These are phyloP conservation scores for Earliella scabrosa DNA, from an alignment of 1,284 basidiomycete species.

Conservation along the genomic window DNA sequence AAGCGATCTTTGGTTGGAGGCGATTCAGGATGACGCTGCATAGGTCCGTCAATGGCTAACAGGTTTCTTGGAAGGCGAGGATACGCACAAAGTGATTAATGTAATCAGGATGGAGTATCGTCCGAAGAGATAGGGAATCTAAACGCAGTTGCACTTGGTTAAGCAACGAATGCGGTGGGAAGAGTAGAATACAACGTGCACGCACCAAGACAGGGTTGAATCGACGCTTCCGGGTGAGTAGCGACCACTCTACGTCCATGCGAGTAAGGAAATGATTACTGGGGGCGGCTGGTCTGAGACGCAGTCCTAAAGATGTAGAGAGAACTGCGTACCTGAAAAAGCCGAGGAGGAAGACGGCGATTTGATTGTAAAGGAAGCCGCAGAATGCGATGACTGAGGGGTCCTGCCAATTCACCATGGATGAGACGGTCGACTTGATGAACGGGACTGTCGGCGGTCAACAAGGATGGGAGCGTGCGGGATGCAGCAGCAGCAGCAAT, in stretches of 20 bases:
- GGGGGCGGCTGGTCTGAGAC: not conserved
- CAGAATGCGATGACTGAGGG: constrained; percentile 18
- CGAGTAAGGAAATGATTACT: constrained; percentile 15
- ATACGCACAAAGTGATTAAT: constrained; percentile 14
- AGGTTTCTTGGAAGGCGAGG: not conserved
- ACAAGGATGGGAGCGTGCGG: no score
- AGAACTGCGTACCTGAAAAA: constrained; percentile 17
- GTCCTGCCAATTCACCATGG: constrained; percentile 21
- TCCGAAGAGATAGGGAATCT: constrained; percentile 22
- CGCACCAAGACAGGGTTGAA: constrained; percentile 13
- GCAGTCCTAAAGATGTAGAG: not conserved
- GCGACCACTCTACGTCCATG: constrained; percentile 19
- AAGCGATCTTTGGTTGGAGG: constrained; percentile 5
- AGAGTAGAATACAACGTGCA: not conserved
- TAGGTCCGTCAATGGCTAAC: not conserved
- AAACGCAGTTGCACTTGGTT: not conserved
- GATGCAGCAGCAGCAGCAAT: no score
- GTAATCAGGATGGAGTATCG: constrained; percentile 16
- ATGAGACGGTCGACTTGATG: no score
- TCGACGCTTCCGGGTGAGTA: constrained; percentile 15
- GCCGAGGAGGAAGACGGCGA: constrained; percentile 20
- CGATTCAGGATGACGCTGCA: constrained; percentile 11
- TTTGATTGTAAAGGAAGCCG: constrained; percentile 17
- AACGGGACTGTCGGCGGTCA: no score
- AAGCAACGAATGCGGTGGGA: not conserved